Conservation (phyloP, 768 basidiomycete genomes). For the Suillus placidus region DNA sequence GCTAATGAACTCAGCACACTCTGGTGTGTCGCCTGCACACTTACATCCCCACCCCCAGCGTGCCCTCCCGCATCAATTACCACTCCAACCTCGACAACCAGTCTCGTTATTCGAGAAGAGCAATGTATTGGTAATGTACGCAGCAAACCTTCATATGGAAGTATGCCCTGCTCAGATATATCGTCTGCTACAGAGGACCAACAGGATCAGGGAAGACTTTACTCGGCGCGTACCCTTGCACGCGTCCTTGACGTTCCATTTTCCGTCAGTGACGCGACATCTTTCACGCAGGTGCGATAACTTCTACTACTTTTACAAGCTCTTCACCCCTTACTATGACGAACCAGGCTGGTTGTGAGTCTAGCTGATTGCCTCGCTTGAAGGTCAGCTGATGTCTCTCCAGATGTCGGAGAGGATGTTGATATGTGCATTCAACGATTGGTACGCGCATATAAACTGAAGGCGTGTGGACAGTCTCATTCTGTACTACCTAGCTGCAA, state of each 20-base stretch:
- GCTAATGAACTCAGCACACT: slow-evolving; percentile 29
- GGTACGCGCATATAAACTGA: slow-evolving; percentile 36
- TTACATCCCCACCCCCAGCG: slow-evolving; percentile 62
- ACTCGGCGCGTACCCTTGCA: slow-evolving; percentile 90
- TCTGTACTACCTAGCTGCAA: slow-evolving; percentile 59
- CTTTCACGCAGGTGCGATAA: slow-evolving; percentile 79
- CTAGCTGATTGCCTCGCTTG: neutral
- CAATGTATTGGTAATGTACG: slow-evolving; percentile 90
- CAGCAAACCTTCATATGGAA: slow-evolving; percentile 15
- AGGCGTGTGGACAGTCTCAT: slow-evolving; percentile 10
- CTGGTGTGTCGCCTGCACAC: slow-evolving; percentile 56
- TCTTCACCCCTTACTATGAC: slow-evolving; percentile 15
- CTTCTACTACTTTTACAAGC: slow-evolving; percentile 7
- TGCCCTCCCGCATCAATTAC: slow-evolving; percentile 32
- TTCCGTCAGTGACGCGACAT: slow-evolving; percentile 90
- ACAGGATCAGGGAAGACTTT: slow-evolving; percentile 92
- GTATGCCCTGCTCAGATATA: slow-evolving; percentile 14
- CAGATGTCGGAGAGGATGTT: slow-evolving; percentile 96
- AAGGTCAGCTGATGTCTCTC: slow-evolving; percentile 12
- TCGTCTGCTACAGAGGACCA: slow-evolving; percentile 57
- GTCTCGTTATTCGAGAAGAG: slow-evolving; percentile 86
- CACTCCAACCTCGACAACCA: slow-evolving; percentile 45
- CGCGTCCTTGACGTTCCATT: slow-evolving; percentile 92
- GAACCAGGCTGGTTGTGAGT: slow-evolving; percentile 71
- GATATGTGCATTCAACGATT: slow-evolving; percentile 89